Evolutionary conservation across 2,329 filamentous ascomycete genomes (phyloP), one percentile per base, ranked within the genome.

Genomic region (Xylariaceae sp.): DNA sequence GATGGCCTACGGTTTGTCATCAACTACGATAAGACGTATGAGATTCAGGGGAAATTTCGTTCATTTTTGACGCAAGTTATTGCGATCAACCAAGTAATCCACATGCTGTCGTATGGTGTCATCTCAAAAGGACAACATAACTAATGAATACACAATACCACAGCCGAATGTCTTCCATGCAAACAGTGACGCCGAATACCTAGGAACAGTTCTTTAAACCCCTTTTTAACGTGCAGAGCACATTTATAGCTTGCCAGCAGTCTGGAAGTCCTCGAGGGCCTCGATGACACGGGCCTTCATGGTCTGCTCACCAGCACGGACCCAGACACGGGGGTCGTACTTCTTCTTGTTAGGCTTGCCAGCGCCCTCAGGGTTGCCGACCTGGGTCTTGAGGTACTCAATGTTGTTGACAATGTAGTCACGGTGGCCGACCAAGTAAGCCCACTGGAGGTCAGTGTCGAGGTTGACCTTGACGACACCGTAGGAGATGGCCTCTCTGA

Each of bases 291-390:
- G 90, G 71, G 81, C 79, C 73, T 82, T 84, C 94, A 97, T 99
- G 73, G 88, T 92, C 87, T 97, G 96, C 86, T 99, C 94, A 72
- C 93, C 94, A 82, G 92, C 89, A 62, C 92, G 89, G 64, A 96
- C 90, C 93, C 92, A 96, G 74, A 97, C 91, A 78, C 92, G 88
- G 70, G 92, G 91, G 80, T 90, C 75, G 68, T 89, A 92, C 81
- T 81, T 88, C 81, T 97, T 97, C 90, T 99, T 99, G 87, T 99
- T 99, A 73, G 94, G 93, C 88, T 97, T 97, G 81, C 96, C 90
- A 17, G 86, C 87, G 62, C 93, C 92, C 54, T 97, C 92, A 67
- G 93, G 93, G 85, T 97, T 99, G 72, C 94, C 94, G 68, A 99
- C 88, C 72, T 90, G 84, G 62, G 82, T 86, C 80, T 84, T 79